Base-by-base conservation (phyloP, 164 flowering plant genomes). In the Paratinospora sagittata region DNA sequence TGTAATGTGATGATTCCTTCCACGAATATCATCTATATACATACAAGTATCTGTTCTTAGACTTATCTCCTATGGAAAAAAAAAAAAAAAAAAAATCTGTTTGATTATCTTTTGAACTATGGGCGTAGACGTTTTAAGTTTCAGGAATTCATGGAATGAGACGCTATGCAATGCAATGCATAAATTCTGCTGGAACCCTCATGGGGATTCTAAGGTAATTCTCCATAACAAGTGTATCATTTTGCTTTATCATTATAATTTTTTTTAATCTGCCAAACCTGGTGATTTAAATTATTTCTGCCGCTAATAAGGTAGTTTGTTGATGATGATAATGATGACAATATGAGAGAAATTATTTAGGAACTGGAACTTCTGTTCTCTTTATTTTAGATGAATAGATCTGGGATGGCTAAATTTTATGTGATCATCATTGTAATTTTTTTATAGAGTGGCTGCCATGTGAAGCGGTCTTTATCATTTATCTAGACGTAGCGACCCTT, bases 11-110 rank as follows among this genome's bases (percentile, higher is more conserved):
- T 52, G 58, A 52, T 52, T 52, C n/a, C 58, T 52, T 52, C 58
- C 58, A 52, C 58, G 58, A 16, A 52, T 52, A 52, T 52, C 58
- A 52, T 52, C 58, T 52, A 52, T 52, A 52, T 52, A 52, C 58
- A 52, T 52, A 19, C 58, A 14, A 52, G 58, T 19, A 52, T 52
- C 58, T 52, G 58, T 52, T 52, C 58, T 1, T 52, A 52, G 58
- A 52, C 58, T 52, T 11, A 16, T 52, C n/a, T 52, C 19, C 58
- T 16, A 52, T 52, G 58, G 58, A 52, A 52, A 52, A 52, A 52
- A n/a, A n/a, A n/a, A n/a, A n/a, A n/a, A n/a, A n/a, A n/a, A n/a
- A n/a, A n/a, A n/a, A n/a, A n/a, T 52, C 58, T 52, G 43, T 39
- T 52, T 52, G n/a, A 16, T 47, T 16, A 16, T 52, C 58, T 52